Conservation (phyloP, 768 basidiomycete species). For the Tulasnella sp. region DNA sequence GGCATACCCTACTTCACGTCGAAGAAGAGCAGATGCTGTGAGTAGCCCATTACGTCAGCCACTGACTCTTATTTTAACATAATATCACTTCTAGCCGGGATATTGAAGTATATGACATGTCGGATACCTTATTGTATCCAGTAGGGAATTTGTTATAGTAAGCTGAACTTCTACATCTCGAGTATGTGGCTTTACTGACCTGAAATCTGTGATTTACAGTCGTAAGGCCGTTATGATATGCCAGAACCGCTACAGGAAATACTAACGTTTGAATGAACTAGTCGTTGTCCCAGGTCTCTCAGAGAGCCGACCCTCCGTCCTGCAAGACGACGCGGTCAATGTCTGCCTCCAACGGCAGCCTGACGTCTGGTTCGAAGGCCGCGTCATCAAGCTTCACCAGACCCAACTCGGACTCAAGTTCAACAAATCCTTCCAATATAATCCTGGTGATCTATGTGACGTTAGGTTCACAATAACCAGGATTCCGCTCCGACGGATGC, state of each 20-base stretch:
- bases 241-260: too few species aligned
- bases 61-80: not conserved
- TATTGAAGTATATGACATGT: constrained; percentile 10
- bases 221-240: not conserved
- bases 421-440: not conserved
- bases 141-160: not conserved
- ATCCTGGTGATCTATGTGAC: not conserved
- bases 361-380: constrained; percentile 7
- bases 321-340: not conserved
- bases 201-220: not conserved
- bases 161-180: not conserved
- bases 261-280: too few species aligned
- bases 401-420: constrained; percentile 4
- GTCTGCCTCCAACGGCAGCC: not conserved
- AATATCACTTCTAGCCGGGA: not conserved
- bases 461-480: constrained; percentile 4
- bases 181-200: not conserved
- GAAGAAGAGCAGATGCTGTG: constrained; percentile 12
- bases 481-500: constrained; percentile 12
- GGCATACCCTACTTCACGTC: constrained; percentile 6
- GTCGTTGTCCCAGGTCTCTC: constrained; percentile 11
- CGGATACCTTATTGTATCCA: not conserved
- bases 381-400: not conserved
- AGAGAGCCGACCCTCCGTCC: constrained; percentile 6
- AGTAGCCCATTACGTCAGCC: not conserved